Percentiles rank a stretch among this genome's conserved stretches.
phyloP scores from a whole-genome alignment of 2,329 filamentous ascomycete genomes.

The Helminthosporium solani region DNA sequence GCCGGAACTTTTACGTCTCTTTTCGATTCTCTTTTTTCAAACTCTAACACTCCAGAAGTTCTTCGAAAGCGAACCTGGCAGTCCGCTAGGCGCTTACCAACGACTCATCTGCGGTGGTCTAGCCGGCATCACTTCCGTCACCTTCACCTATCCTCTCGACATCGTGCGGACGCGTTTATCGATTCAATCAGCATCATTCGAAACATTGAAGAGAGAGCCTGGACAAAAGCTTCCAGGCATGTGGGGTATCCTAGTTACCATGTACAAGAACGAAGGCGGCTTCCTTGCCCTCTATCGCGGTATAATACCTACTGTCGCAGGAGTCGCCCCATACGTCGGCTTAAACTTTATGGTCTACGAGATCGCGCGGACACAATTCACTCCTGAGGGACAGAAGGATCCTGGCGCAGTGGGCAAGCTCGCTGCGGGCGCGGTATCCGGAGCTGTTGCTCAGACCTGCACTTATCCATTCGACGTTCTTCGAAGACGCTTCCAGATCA shows the following conservation, averaged over 20 bases:
- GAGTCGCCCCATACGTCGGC: constrained; percentile 94
- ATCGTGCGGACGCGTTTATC: constrained; percentile 95
- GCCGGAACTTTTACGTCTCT: too few relatives aligned
- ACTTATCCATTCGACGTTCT: constrained; percentile 98
- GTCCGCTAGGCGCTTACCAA: constrained; percentile 69
- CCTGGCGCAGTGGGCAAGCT: constrained; percentile 79
- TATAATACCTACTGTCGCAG: constrained; percentile 89
- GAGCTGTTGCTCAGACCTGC: constrained; percentile 93
- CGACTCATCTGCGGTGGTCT: constrained; percentile 87
- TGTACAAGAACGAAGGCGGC: constrained; percentile 93
- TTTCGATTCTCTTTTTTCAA: too few relatives aligned
- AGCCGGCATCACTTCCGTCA: constrained; percentile 93
- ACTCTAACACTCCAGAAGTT: too few relatives aligned
- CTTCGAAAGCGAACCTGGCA: constrained; percentile 74
- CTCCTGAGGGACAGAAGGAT: constrained; percentile 82
- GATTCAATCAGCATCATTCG: constrained; percentile 96
- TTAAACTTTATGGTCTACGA: constrained; percentile 99
- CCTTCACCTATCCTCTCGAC: constrained; percentile 92
- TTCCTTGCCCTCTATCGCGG: constrained; percentile 85
- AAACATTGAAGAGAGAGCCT: constrained; percentile 59
- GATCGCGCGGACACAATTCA: constrained; percentile 78
- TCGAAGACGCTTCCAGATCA: constrained; percentile 93
- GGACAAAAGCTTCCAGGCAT: constrained; percentile 75
- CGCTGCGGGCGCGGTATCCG: constrained; percentile 87
- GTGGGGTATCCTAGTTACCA: constrained; percentile 77